Evolutionary conservation across 2,329 filamentous ascomycete genomes (phyloP).

Genomic region (Xylaria sp.): DNA sequence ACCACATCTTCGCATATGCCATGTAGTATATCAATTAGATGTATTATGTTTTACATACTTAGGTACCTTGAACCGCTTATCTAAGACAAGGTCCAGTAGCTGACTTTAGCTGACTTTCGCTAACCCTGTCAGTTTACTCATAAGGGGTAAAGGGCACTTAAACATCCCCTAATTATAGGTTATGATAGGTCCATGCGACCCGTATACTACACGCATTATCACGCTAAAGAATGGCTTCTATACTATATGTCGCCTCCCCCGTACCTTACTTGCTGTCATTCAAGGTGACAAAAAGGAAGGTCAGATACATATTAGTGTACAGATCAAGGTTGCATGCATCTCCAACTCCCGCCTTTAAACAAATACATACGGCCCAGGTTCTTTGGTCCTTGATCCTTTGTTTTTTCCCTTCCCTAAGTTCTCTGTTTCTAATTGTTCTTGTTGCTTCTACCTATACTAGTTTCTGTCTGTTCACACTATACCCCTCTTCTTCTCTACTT

Average conservation of each 20-base stretch:
- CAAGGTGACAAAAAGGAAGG: neutral
- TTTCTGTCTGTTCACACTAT: neutral
- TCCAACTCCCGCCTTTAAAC: slow-evolving; percentile 4
- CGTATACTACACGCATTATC: neutral
- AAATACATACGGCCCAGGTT: neutral
- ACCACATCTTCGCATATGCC: neutral
- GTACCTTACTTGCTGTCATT: neutral
- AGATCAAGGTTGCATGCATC: neutral
- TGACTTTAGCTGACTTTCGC: neutral
- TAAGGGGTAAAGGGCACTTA: neutral
- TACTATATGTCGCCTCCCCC: neutral
- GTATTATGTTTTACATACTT: too few species aligned
- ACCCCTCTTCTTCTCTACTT: neutral
- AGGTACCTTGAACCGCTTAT: neutral
- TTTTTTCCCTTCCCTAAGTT: neutral
- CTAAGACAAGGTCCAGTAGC: neutral
- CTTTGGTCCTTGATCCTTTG: neutral
- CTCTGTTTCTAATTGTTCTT: neutral
- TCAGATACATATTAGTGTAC: neutral
- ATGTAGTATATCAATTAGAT: neutral
- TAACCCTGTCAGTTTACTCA: neutral
- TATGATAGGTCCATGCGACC: neutral
- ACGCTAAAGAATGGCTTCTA: neutral
- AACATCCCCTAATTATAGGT: slow-evolving; percentile 5
- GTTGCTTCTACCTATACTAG: neutral